Conservation (phyloP, 2,329 filamentous ascomycete species). For the Paecilomyces variotii region DNA sequence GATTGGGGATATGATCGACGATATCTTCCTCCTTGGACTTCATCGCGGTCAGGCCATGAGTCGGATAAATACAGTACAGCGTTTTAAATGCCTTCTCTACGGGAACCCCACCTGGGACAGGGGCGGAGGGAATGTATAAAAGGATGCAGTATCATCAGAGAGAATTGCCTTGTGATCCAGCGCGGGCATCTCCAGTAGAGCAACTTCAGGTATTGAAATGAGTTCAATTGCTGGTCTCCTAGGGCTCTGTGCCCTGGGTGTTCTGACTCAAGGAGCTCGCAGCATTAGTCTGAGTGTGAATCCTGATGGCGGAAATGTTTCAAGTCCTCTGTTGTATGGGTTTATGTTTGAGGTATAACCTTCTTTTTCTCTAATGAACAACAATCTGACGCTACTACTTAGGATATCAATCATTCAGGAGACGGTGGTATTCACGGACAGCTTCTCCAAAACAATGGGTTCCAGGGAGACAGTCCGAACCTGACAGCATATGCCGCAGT, state of each 20-base stretch:
- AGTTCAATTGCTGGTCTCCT: neutral
- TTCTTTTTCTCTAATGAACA: neutral
- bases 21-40: neutral
- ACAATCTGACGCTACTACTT: neutral
- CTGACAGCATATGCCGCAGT: slow-evolving; percentile 42
- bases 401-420: slow-evolving; percentile 61
- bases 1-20: neutral
- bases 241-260: neutral
- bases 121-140: neutral
- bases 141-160: neutral
- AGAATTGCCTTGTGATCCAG: neutral
- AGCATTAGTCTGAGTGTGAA: slow-evolving; percentile 4
- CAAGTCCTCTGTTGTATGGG: slow-evolving; percentile 33
- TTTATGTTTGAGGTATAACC: slow-evolving; percentile 34
- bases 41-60: neutral
- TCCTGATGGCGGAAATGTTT: slow-evolving; percentile 27
- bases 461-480: slow-evolving; percentile 47
- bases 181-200: neutral
- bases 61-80: neutral
- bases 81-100: neutral
- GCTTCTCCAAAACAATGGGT: slow-evolving; percentile 61
- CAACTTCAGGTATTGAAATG: neutral
- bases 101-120: neutral
- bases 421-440: slow-evolving; percentile 69
- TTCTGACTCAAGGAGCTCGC: neutral